Conservation (phyloP, 23 red algal species). For the Pyropia haitanensis region DNA sequence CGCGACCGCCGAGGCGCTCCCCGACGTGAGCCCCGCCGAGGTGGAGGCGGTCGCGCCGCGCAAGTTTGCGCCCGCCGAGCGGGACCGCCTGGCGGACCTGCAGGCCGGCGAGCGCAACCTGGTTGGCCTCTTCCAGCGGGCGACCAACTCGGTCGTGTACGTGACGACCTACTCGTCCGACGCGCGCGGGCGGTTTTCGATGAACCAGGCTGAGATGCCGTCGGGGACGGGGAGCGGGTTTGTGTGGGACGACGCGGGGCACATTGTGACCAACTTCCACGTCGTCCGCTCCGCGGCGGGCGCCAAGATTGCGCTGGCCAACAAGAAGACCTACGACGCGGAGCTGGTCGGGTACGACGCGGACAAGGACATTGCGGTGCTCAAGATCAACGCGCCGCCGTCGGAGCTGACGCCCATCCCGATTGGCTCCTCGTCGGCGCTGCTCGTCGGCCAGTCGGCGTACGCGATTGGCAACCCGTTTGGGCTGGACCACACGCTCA, state of each 20-base stretch:
- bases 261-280: conserved; percentile 97
- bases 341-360: conserved; percentile 81
- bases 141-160: conserved; percentile 61
- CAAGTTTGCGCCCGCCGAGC: too few relatives aligned
- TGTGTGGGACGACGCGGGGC: conserved; percentile 81
- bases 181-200: conserved; percentile 33
- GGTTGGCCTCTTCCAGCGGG: conserved; percentile 67
- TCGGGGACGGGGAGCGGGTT: conserved; percentile 85
- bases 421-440: conserved; percentile 35
- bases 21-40: too few relatives aligned
- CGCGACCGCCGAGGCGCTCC: too few relatives aligned
- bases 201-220: conserved; percentile 70
- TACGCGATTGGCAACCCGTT: conserved; percentile 99
- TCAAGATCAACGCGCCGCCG: conserved; percentile 61
- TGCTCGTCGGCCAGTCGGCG: conserved; percentile 81
- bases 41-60: too few relatives aligned
- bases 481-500: conserved; percentile 92
- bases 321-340: conserved; percentile 66
- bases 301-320: conserved; percentile 75
- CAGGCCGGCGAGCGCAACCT: conserved; percentile 46
- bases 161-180: conserved; percentile 75
- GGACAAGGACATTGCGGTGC: conserved; percentile 92
- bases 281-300: conserved; percentile 69
- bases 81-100: conserved; percentile 21
- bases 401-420: conserved; percentile 54